Evolutionary conservation across 495 filamentous ascomycete species (phyloP), one percentile per base, ranked within the genome.

Genomic region (Cudoniella acicularis): DNA sequence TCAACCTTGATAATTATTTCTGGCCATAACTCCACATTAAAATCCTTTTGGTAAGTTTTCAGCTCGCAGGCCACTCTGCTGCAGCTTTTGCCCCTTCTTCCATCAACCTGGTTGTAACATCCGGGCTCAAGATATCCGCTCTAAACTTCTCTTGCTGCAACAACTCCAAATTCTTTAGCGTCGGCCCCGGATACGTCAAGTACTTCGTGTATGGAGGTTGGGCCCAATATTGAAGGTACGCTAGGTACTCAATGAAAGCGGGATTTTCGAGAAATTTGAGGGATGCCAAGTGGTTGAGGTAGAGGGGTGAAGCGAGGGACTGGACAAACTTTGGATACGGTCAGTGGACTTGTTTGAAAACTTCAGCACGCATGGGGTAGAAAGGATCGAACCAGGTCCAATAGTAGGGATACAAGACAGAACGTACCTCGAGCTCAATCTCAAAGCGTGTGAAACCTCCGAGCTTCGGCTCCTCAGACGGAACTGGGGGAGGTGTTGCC

Each of bases 91-190:
- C 20, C n/a, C 81, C 82, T 64, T 85, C 79, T 16, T 78, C 75
- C 10, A 81, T 79, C 73, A 96, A 73, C 42, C 71, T 69, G 36
- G 83, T 79, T 30, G 88, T 84, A 11, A 91, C 73, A 49, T 90
- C 84, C 2, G 90, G 89, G 49, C 81, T 83, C 64, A 96, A 81
- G 30, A 94, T 88, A 27, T 94, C 91, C 54, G 84, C 79, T 23
- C 92, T 83, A 74, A 97, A 97, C 16, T 73, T 76, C 67, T 95
- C 89, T 67, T 90, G 82, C 70, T 96, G 90, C 22, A 97, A 76
- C 30, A 97, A 68, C 70, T 93, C 84, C 49, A 97, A 80, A 58
- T 88, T 84, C 62, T 86, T 86, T 17, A 97, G 70, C n/a, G 90
- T 91, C 18, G 91, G 87, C 3, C 87, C 90, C 0, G 92, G 92